Conservation (phyloP, 257 asterid species). For the Solanum bukasovii region DNA sequence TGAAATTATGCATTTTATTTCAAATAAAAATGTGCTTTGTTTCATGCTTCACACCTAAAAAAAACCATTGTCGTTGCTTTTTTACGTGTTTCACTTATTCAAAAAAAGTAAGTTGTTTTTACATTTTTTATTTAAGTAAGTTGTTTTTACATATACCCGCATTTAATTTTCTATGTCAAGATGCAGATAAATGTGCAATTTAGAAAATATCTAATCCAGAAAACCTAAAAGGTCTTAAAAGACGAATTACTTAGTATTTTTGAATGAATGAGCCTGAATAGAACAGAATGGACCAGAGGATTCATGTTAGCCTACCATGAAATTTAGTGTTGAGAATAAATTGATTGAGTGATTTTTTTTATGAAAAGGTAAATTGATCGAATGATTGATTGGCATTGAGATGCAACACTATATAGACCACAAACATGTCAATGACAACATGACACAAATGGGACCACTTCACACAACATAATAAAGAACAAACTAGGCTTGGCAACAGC, state of each 20-base stretch:
- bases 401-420: neutral
- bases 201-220: neutral
- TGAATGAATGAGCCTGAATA: neutral
- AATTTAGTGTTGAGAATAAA: neutral
- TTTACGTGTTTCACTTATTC: neutral
- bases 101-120: neutral
- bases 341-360: neutral
- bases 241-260: neutral
- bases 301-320: neutral
- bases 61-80: neutral
- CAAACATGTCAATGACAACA: neutral
- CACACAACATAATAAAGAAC: neutral
- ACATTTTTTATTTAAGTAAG: neutral
- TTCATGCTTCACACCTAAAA: neutral
- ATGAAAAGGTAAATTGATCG: neutral
- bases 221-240: neutral
- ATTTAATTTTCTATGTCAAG: neutral
- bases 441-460: neutral
- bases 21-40: neutral
- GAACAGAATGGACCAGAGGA: neutral
- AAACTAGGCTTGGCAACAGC: slow-evolving; percentile 1
- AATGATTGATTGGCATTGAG: neutral
- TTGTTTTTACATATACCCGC: neutral
- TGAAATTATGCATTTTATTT: neutral
- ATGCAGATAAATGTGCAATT: neutral